Evolutionary conservation across 768 basidiomycete species (phyloP).

Genomic region (Leccinellum luteum): DNA sequence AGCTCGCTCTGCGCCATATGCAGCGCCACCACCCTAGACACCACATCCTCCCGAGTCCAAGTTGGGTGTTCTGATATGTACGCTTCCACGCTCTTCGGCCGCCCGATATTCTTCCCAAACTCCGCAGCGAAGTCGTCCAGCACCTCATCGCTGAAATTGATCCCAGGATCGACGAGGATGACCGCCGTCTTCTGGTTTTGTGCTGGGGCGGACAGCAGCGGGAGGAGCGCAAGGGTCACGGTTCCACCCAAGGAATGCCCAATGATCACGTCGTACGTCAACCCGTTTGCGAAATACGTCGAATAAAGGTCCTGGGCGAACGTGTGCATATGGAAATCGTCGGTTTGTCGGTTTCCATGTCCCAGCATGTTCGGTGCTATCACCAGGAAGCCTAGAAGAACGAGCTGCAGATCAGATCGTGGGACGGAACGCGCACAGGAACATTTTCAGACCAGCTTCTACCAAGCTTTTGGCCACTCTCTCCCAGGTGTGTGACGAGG

Average conservation of each 20-base stretch:
- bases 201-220: slow-evolving; percentile 2
- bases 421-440: background rate
- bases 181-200: background rate
- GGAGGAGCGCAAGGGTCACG: slow-evolving; percentile 9
- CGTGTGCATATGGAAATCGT: slow-evolving; percentile 10
- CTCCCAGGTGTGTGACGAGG: slow-evolving; percentile 16
- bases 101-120: background rate
- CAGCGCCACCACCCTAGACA: slow-evolving; percentile 11
- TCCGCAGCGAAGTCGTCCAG: background rate
- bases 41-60: slow-evolving; percentile 15
- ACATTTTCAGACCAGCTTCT: slow-evolving; percentile 1
- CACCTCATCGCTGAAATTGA: slow-evolving; percentile 1
- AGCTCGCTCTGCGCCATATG: slow-evolving; percentile 6
- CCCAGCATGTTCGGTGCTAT: slow-evolving; percentile 17
- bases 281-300: slow-evolving; percentile 13
- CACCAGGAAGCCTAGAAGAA: slow-evolving; percentile 11
- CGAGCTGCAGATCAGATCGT: background rate
- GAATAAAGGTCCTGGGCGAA: slow-evolving; percentile 14
- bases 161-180: slow-evolving; percentile 15
- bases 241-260: slow-evolving; percentile 16
- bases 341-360: slow-evolving; percentile 11
- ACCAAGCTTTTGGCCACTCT: slow-evolving; percentile 8
- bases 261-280: slow-evolving; percentile 15
- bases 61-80: slow-evolving; percentile 8
- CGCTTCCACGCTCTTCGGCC: slow-evolving; percentile 6